A percentile compares a stretch with the other conserved stretches of the same genome.
Evolutionary conservation across 163 green algal genomes (phyloP).

Genomic region (Dunaliella salina): DNA sequence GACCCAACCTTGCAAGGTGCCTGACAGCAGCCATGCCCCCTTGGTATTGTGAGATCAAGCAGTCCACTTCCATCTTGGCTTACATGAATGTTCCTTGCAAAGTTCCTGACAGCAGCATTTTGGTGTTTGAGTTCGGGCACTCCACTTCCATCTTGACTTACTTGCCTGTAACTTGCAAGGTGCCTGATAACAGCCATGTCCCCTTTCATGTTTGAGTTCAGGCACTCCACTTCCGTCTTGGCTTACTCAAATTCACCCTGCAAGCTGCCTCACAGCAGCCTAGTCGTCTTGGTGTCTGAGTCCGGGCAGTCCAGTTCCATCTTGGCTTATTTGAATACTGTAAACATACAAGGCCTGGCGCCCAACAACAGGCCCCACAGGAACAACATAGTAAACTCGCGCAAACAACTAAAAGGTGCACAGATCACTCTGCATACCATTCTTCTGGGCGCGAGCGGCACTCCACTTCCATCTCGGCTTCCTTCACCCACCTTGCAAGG

Average conservation of each 20-base stretch:
- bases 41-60: too few species aligned
- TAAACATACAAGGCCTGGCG: too few species aligned
- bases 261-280: slow-evolving; percentile 55
- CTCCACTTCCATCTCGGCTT: not conserved
- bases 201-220: slow-evolving; percentile 67
- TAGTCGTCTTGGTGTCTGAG: slow-evolving; percentile 63
- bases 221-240: slow-evolving; percentile 46
- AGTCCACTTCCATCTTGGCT: not conserved
- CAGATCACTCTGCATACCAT: too few species aligned
- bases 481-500: slow-evolving; percentile 34
- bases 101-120: slow-evolving; percentile 50
- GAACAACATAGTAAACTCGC: too few species aligned
- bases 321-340: too few species aligned
- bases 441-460: too few species aligned
- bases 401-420: too few species aligned
- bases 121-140: slow-evolving; percentile 66
- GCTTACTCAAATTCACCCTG: slow-evolving; percentile 8
- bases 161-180: slow-evolving; percentile 36
- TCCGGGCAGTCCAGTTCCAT: slow-evolving; percentile 52
- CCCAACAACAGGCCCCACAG: too few species aligned
- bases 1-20: slow-evolving; percentile 42
- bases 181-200: slow-evolving; percentile 51
- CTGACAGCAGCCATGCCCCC: slow-evolving; percentile 47
- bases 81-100: slow-evolving; percentile 41
- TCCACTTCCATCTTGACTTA: slow-evolving; percentile 36